Percentiles rank a stretch among this genome's conserved stretches.
phyloP scores from a whole-genome alignment of 2,329 filamentous ascomycete species.

The Tolypocladium inflatum region DNA sequence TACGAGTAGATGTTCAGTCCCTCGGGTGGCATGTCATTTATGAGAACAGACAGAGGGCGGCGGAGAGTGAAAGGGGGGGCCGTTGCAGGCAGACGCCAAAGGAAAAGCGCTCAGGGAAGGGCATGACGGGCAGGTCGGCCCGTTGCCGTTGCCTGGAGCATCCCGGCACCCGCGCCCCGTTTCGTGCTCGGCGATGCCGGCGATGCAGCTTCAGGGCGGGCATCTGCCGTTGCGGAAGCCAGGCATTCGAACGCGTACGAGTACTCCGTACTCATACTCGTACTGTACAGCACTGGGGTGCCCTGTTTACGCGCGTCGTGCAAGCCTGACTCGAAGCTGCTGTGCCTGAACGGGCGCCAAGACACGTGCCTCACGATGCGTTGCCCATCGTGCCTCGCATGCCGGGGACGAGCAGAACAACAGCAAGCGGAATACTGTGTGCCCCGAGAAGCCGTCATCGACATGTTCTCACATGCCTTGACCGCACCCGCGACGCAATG shows the following conservation, averaged over 20 bases:
- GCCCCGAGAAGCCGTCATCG: not conserved
- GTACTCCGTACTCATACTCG: too few relatives aligned
- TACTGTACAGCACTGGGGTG: not conserved
- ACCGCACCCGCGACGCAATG: not conserved
- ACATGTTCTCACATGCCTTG: not conserved
- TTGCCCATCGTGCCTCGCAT: not conserved
- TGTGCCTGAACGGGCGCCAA: not conserved
- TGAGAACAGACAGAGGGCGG: not conserved
- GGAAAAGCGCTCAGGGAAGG: not conserved
- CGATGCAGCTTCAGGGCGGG: not conserved
- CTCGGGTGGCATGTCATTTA: not conserved
- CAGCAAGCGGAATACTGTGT: not conserved
- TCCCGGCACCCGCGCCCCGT: not conserved
- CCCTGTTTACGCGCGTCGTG: not conserved
- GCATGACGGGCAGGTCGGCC: not conserved
- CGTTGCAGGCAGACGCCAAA: too few relatives aligned
- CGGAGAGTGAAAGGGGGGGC: not conserved
- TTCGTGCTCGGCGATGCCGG: not conserved
- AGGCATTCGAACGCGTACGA: too few relatives aligned
- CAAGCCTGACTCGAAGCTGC: not conserved
- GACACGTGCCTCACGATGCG: not conserved
- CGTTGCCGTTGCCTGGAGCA: not conserved
- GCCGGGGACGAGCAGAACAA: not conserved
- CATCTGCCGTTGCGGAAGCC: not conserved
- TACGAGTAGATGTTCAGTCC: too few relatives aligned